Evolutionary conservation across 768 basidiomycete genomes (phyloP), one percentile per base, ranked within the genome.

Genomic region (Podaxis pistillaris): DNA sequence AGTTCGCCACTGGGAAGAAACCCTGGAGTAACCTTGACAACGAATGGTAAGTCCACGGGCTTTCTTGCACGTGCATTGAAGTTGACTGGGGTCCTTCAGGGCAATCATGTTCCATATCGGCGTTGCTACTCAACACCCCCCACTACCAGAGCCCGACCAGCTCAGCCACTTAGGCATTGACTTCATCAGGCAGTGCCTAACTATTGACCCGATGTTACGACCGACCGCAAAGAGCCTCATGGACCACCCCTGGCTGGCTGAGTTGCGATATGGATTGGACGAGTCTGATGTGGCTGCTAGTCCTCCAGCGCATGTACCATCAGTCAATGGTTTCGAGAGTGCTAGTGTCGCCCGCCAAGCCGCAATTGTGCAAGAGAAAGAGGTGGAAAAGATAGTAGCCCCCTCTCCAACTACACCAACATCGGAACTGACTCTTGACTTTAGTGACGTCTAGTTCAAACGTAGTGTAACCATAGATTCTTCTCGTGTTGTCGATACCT

Each of bases 41-140:
- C 68, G 97, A 99, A 84, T 99, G 97, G 97, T 95, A 65, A 65
- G 85, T 63, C 30, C 58, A 6, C 11, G 30, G 40, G 56, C 36
- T 56, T 41, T 22, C 22, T 11, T 30, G 53, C 38, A 4, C 65
- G 7, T 11, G 28, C 15, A 33, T 33, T 38, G 33, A 58, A 33
- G 41, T 51, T 58, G 49, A 46, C 54, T 9, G 52, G 38, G 37
- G 56, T 53, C 13, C 11, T 15, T 1, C 68, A 96, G 96, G 96
- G 96, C 96, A n/a, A 96, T 98, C 76, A 98, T 98, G 96, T 98
- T 96, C 81, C 95, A 96, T 71, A 97, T 98, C 61, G 96, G 96
- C 50, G 93, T 97, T 50, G 92, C 96, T 6, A 96, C 94, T 2
- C 91, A 98, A 68, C 94, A 97, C 69, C 97, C 97, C 17, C 96